A percentile compares a stretch with the other conserved stretches of the same genome.
These are phyloP conservation scores for Boletus semigastroideus DNA, from an alignment of 1,284 basidiomycete species.

Conservation along the genomic window DNA sequence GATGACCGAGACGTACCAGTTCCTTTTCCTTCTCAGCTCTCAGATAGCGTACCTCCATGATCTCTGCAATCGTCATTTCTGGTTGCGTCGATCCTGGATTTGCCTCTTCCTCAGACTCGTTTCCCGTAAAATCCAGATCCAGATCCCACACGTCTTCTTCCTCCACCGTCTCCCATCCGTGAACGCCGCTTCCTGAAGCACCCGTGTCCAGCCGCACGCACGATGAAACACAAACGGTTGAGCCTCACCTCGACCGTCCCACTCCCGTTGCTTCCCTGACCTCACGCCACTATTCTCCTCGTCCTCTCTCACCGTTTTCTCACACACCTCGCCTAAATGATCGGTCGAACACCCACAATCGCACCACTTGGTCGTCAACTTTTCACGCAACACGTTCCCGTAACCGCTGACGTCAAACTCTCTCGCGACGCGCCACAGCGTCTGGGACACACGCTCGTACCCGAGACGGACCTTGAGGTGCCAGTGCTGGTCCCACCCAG, in stretches of 20 bases:
- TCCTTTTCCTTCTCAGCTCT: constrained; percentile 69
- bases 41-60: constrained; percentile 69
- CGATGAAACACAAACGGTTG: background rate
- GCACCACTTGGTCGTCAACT: constrained; percentile 70
- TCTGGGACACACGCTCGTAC: constrained; percentile 59
- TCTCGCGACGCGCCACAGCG: constrained; percentile 62
- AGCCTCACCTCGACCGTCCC: constrained; percentile 59
- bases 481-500: constrained; percentile 57
- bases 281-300: constrained; percentile 55
- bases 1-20: constrained; percentile 39
- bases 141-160: constrained; percentile 74
- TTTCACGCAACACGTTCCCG: constrained; percentile 64
- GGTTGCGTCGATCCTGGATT: constrained; percentile 37
- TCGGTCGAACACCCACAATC: constrained; percentile 75
- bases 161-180: constrained; percentile 66
- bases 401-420: constrained; percentile 72
- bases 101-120: constrained; percentile 50
- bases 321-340: constrained; percentile 70
- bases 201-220: background rate
- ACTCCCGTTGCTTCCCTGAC: constrained; percentile 63
- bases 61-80: constrained; percentile 65
- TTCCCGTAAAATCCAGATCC: constrained; percentile 57
- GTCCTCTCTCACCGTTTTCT: constrained; percentile 64
- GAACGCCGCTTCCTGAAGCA: constrained; percentile 51
- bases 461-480: constrained; percentile 53